Evolutionary conservation across 2,329 filamentous ascomycete genomes (phyloP).

Genomic region (Mollisia scopiformis): DNA sequence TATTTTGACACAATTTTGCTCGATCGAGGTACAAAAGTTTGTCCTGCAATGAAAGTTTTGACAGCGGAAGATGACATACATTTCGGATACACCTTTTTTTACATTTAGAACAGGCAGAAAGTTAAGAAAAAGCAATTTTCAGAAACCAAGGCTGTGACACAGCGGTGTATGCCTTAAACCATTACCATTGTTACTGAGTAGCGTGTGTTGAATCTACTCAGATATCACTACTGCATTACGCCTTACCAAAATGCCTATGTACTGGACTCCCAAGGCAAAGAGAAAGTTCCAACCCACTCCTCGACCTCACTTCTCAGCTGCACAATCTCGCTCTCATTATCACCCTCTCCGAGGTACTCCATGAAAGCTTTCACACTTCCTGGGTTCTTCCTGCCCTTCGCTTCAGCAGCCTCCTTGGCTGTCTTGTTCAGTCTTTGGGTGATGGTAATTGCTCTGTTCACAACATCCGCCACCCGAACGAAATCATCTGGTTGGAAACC

Average conservation of each 20-base stretch:
- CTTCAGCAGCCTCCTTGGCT: conserved; percentile 69
- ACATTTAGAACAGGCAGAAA: too few relatives aligned
- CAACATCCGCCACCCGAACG: conserved; percentile 80
- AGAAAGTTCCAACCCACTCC: conserved; percentile 77
- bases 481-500: conserved; percentile 93
- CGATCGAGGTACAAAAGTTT: too few relatives aligned
- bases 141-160: too few relatives aligned
- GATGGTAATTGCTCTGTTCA: conserved; percentile 81
- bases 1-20: too few relatives aligned
- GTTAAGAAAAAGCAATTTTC: too few relatives aligned
- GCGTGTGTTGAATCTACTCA: too few relatives aligned
- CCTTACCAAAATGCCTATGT: conserved; percentile 8
- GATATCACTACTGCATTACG: not conserved
- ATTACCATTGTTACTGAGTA: too few relatives aligned
- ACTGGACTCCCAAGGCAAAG: conserved; percentile 64
- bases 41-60: too few relatives aligned
- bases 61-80: too few relatives aligned
- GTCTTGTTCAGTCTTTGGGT: conserved; percentile 76
- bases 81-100: too few relatives aligned
- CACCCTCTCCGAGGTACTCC: conserved; percentile 68
- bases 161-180: too few relatives aligned
- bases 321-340: conserved; percentile 70
- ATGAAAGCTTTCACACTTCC: conserved; percentile 69
- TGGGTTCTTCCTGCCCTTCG: conserved; percentile 66
- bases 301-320: conserved; percentile 75